Percentiles rank a stretch among this genome's conserved stretches.
These are phyloP conservation scores for Eremochloa ophiuroides DNA, from an alignment of 176 grass and related monocot genomes.

Conservation along the genomic window DNA sequence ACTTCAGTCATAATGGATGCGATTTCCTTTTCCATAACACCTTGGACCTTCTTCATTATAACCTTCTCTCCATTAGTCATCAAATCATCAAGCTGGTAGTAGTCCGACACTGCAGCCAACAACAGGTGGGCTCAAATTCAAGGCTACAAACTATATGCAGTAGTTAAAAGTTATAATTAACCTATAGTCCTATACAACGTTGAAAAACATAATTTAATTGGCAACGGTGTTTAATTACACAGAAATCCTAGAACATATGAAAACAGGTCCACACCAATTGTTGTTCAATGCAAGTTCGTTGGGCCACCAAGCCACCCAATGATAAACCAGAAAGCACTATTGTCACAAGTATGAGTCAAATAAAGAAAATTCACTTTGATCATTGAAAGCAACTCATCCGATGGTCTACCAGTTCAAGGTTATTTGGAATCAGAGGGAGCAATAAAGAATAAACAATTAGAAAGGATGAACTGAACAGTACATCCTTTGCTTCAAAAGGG, in stretches of 20 bases:
- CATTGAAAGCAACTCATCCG: not conserved
- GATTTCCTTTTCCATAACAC: constrained; percentile 73
- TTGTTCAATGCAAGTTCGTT: not conserved
- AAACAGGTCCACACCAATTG: not conserved
- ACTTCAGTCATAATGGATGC: constrained; percentile 88
- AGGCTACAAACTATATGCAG: too few relatives aligned
- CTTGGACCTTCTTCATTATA: constrained; percentile 57
- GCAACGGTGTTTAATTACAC: not conserved
- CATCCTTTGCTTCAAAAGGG: not conserved
- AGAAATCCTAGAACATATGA: not conserved
- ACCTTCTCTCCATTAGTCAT: constrained; percentile 58
- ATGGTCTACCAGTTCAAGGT: not conserved
- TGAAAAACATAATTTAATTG: not conserved
- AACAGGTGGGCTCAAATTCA: not conserved
- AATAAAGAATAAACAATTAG: too few relatives aligned
- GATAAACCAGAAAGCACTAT: not conserved
- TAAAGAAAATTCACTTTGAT: not conserved
- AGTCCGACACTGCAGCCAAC: constrained; percentile 66
- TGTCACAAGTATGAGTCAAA: not conserved
- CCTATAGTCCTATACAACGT: not conserved
- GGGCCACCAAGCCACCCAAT: not conserved
- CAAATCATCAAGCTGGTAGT: constrained; percentile 90
- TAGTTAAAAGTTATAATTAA: not conserved
- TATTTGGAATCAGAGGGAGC: too few relatives aligned
- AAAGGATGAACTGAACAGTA: not conserved